These are phyloP conservation scores for Fusarium sublunatum DNA, from an alignment of 2,329 filamentous ascomycete genomes.

Conservation along the genomic window DNA sequence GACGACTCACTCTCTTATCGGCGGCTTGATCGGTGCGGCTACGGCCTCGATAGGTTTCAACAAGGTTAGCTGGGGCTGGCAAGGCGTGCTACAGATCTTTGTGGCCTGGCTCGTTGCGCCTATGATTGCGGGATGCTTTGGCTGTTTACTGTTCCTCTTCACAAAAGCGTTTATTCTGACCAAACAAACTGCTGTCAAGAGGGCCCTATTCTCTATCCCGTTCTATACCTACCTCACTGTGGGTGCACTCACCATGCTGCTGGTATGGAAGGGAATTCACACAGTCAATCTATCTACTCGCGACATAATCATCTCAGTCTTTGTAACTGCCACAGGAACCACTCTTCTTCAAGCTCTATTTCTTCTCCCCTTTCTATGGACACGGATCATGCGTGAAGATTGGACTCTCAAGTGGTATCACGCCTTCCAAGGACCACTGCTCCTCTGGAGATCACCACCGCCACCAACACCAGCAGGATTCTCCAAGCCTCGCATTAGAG, in stretches of 20 bases:
- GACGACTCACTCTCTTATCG: conserved; percentile 65
- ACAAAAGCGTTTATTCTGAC: conserved; percentile 51
- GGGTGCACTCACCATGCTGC: conserved; percentile 59
- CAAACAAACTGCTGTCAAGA: conserved; percentile 46
- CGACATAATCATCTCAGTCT: conserved; percentile 52
- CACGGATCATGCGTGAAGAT: conserved; percentile 62
- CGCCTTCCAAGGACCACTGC: conserved; percentile 59
- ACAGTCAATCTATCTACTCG: conserved; percentile 36
- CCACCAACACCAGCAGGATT: conserved; percentile 53
- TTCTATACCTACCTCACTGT: conserved; percentile 55
- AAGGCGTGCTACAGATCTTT: conserved; percentile 54
- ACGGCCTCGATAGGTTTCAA: conserved; percentile 52
- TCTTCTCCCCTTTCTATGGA: conserved; percentile 64
- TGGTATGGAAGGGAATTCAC: conserved; percentile 59
- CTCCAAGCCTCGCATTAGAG: conserved; percentile 56
- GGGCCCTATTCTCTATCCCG: conserved; percentile 52
- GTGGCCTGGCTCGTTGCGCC: conserved; percentile 54
- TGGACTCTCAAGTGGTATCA: conserved; percentile 63
- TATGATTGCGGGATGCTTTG: conserved; percentile 49
- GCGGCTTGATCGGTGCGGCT: conserved; percentile 53
- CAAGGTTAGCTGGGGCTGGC: conserved; percentile 53
- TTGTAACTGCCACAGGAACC: conserved; percentile 58
- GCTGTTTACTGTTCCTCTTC: conserved; percentile 49
- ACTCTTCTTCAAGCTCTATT: conserved; percentile 58
- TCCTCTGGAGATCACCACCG: conserved; percentile 54